Base-by-base conservation (phyloP, 2,329 filamentous ascomycete genomes). In the Trichoderma polysporum region DNA sequence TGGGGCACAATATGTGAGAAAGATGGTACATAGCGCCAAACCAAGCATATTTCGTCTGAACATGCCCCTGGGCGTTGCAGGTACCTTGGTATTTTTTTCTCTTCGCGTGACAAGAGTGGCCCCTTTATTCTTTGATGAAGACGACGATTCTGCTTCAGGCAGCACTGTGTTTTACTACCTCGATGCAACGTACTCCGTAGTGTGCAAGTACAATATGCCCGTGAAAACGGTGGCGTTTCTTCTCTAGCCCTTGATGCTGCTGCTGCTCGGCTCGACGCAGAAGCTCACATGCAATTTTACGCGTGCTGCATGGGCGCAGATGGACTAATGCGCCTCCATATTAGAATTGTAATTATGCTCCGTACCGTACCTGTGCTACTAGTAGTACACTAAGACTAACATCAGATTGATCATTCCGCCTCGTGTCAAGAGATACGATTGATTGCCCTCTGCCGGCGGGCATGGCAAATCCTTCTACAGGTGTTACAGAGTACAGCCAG, bases 251-350 rank as follows among this genome's bases (percentile, higher is more conserved):
- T 15, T 53, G 22, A 4, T 22, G 19, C n/a, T 31, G 61, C 19
- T 56, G 60, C 35, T n/a, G 50, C 50, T 54, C 61, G 50, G 61
- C 50, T 64, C 49, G 35, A 47, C 27, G 37, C 50, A 50, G 58
- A 31, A 37, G 49, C 52, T 45, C 50, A 64, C 61, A 64, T 64
- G 50, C 29, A 50, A 49, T 61, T 50, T 60, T n/a, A 27, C 27
- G 39, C 56, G 29, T 59, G 41, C 41, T n/a, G 39, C 41, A 45
- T 13, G 10, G 37, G 37, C 12, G 35, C 54, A 61, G 58, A 39
- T 37, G 47, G 58, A 22, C 58, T 61, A 61, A 61, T 61, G 58
- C 58, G 47, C 58, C 58, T 50, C 31, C 29, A 31, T 52, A 35
- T 37, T n/a, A 17, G 15, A 17, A 5, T 17, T 39, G 41, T 19